Evolutionary conservation across 768 basidiomycete species (phyloP).

Genomic region (Filobasidium floriforme): DNA sequence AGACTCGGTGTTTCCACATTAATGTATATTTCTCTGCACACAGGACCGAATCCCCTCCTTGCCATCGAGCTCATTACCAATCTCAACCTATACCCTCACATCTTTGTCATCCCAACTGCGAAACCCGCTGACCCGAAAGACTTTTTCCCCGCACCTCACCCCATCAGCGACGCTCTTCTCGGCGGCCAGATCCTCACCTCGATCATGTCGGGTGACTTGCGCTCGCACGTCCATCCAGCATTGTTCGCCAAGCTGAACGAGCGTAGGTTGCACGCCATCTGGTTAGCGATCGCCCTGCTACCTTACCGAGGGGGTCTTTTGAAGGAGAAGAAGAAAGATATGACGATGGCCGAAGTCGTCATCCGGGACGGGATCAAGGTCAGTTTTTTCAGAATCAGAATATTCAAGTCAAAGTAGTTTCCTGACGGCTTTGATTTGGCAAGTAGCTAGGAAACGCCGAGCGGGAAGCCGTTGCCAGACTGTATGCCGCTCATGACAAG

Average conservation of each 20-base stretch:
- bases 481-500: constrained; percentile 25
- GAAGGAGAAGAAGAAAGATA: constrained; percentile 58
- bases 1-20: background rate
- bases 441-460: constrained; percentile 39
- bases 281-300: constrained; percentile 65
- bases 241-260: constrained; percentile 5
- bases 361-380: constrained; percentile 75
- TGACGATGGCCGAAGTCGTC: constrained; percentile 59
- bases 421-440: constrained; percentile 1
- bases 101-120: constrained; percentile 46
- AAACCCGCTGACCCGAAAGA: constrained; percentile 38
- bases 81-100: constrained; percentile 57
- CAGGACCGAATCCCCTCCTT: constrained; percentile 66
- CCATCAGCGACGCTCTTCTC: constrained; percentile 3
- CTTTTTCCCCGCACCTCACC: constrained; percentile 20
- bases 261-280: constrained; percentile 48
- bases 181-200: constrained; percentile 10
- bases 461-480: constrained; percentile 30
- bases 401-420: background rate
- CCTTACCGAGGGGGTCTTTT: constrained; percentile 62
- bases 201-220: background rate
- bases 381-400: constrained; percentile 10
- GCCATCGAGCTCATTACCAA: constrained; percentile 68
- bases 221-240: background rate
- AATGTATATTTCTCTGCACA: background rate